Base-by-base conservation (phyloP, 306 rosid species). In the Prunus davidiana region DNA sequence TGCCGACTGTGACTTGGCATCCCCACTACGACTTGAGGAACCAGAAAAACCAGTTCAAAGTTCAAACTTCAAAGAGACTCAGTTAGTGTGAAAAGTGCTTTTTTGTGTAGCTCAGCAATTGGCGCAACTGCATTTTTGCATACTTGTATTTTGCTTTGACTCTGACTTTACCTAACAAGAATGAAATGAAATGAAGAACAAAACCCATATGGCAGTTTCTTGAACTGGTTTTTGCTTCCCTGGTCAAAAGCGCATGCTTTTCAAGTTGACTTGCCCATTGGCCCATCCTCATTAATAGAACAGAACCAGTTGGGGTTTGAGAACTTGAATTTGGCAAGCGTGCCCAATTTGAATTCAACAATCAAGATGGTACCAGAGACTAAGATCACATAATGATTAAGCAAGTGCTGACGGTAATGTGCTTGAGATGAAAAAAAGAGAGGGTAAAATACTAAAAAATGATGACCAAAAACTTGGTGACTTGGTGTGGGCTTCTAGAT, bases 191-290 rank as follows among this genome's bases (percentile, higher is more conserved):
- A 52, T 18, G 20, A 18, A 52, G 22, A 52, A 52, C 34, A 22
- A 14, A 27, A 49, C 24, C 73, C 56, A 14, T 25, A 67, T 49
- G 12, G 14, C 46, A 49, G 18, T 69, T 32, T 50, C 56, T 58
- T 43, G 27, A 58, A 15, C 76, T 24, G 56, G 11, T 24, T 58
- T 22, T 58, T 24, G 57, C 56, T 24, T 60, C 38, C 64, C 25
- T 18, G 65, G 68, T 73, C 77, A 73, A 73, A 61, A 63, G 18
- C 57, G 60, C 49, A 9, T 38, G 2, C 68, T 58, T 45, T 43
- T 67, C 56, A 43, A 16, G 46, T 16, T 73, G 68, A 73, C 77
- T 60, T 45, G 57, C 45, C 20, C 3, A 38, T 38, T 18, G 22
- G 69, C 50, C 50, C 69, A 34, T 64, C 67, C 28, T 27, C 68